Evolutionary conservation across 208 protist genomes (phyloP), one percentile per base, ranked within the genome.

Genomic region (Giardia duodenalis): DNA sequence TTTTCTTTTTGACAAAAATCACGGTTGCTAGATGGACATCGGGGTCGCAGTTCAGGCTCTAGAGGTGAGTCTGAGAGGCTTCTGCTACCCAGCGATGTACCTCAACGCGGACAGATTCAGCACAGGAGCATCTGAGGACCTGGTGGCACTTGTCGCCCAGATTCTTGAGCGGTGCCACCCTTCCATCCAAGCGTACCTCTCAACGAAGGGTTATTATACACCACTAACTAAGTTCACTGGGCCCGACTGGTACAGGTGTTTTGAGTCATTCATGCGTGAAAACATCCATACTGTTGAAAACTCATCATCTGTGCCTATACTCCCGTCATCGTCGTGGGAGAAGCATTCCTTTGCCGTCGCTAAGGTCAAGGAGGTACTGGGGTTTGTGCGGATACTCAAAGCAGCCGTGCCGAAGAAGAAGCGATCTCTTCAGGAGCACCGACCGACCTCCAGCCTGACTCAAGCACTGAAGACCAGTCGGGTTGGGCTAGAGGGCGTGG

Each of bases 21-120:
- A n/a, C n/a, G n/a, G n/a, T n/a, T n/a, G n/a, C n/a, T n/a, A 76
- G 57, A 76, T 76, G 57, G 57, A 76, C 57, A 30, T 76, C 57
- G 57, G 30, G 57, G 57, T 30, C 57, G 57, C 10, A 30, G 57
- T 76, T 10, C 57, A 76, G 30, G 57, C 57, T 10, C 57, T 76
- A 10, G 57, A 76, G 57, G 57, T 30, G 57, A 76, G 57, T 30
- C 57, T 76, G 19, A 10, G 57, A 76, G 57, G 57, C 57, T 76
- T 76, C 57, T 76, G 57, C 30, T 30, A 30, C 57, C 57, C 57
- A 76, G 10, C 57, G 57, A 76, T 76, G 10, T 76, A 76, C 57
- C 57, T 76, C 30, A 30, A 76, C 57, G 30, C 57, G 57, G 57
- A 10, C 57, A 10, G 10, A 10, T 76, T 39, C 30, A 30, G 19